Conservation (phyloP, 768 basidiomycete species). For the Daedaleopsis sinensis region DNA sequence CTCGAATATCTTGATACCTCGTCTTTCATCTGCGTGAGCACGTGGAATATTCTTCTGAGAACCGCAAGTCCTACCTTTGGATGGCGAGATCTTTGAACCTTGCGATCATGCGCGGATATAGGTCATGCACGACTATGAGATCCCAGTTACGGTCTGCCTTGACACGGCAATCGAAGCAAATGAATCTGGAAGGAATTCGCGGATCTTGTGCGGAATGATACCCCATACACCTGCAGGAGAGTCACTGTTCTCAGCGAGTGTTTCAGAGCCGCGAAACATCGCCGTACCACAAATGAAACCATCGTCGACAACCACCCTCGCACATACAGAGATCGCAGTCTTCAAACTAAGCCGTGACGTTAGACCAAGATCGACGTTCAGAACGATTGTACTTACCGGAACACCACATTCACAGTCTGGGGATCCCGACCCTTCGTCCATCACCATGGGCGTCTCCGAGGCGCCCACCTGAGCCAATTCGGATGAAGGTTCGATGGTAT, state of each 20-base stretch:
- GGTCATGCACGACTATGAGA: conserved; percentile 56
- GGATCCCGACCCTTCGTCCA: conserved; percentile 23
- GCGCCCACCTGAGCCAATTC: conserved; percentile 9
- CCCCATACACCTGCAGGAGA: conserved; percentile 59
- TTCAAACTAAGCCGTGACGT: conserved; percentile 45
- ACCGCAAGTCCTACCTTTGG: conserved; percentile 54
- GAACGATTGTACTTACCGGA: conserved; percentile 40
- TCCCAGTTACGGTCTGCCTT: conserved; percentile 70
- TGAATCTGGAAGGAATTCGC: conserved; percentile 61
- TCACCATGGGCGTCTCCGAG: conserved; percentile 9
- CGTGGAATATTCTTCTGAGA: background rate
- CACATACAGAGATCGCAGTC: conserved; percentile 59
- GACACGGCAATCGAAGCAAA: conserved; percentile 79
- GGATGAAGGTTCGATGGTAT: conserved; percentile 45
- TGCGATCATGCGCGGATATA: conserved; percentile 60
- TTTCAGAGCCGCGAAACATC: background rate
- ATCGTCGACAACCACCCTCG: conserved; percentile 70
- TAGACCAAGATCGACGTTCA: background rate
- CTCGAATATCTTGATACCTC: conserved; percentile 74
- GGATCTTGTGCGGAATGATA: conserved; percentile 63
- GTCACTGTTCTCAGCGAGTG: background rate
- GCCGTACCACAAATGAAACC: conserved; percentile 76
- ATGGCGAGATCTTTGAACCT: conserved; percentile 71
- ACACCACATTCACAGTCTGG: conserved; percentile 76
- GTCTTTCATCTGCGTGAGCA: conserved; percentile 39